Evolutionary conservation across 2,329 filamentous ascomycete species (phyloP), one percentile per base, ranked within the genome.

Genomic region (Cytospora chrysosperma): DNA sequence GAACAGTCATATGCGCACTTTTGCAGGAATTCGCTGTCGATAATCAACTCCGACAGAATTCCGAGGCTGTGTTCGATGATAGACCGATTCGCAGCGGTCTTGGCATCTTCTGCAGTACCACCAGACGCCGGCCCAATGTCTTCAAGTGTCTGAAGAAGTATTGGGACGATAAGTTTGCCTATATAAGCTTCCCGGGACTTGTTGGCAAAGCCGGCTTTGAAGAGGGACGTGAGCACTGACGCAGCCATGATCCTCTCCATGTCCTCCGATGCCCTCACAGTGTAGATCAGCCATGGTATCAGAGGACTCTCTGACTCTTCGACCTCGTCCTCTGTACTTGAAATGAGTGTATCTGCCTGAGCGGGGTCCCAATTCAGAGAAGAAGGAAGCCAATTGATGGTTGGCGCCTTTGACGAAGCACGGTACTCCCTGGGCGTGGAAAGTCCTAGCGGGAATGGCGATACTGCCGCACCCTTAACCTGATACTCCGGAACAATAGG

Each of bases 21-120:
- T 75, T 98, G 94, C 59, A 98, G 81, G 64, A 85, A 83, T 65
- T 90, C 86, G 72, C 88, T 92, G 70, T 95, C 91, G 28, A 87
- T 86, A 21, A 97, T 87, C 47, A 98, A 81, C 53, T 88, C 86
- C 19, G 92, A 91, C 61, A 98, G 80, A 13, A 96, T 84, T 1
- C 86, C 83, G 9, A 93, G 91, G 2, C 90, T 87, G 66, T 86
- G 85, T 73, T 94, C 91, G 61, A 87, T 81, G 15, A 92, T 80
- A 10, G 77, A 74, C 69, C 84, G 81, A 26, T 78, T 77, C 15
- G 76, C 70, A 15, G 79, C 76, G 32, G 72, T 75, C 32, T 74
- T 69, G 17, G 75, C 70, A 37, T 78, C 76, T 40, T 80, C 74
- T 43, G 75, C 72, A 21, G 73, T 70, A 52, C 75, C 72, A 37